These are phyloP conservation scores for Filobasidium floriforme DNA, from an alignment of 768 basidiomycete species.

Conservation along the genomic window DNA sequence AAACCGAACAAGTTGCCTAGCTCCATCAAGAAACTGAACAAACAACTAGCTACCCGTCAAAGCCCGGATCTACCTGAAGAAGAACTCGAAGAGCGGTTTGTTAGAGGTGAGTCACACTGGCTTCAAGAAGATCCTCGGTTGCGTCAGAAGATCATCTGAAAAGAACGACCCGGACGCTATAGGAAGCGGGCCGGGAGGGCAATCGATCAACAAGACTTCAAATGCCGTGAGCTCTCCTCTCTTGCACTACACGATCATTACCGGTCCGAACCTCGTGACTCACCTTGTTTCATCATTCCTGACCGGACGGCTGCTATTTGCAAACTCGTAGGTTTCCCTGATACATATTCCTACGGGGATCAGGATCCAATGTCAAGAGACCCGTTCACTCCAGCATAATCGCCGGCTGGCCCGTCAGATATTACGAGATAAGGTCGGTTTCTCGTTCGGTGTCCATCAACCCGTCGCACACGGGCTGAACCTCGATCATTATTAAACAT, in stretches of 20 bases:
- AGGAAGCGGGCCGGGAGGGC: conserved; percentile 92
- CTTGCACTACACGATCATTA: no score
- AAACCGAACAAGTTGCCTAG: conserved; percentile 25
- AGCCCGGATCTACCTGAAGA: conserved; percentile 63
- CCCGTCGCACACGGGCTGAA: not conserved
- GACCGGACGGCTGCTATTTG: no score
- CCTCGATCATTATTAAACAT: no score
- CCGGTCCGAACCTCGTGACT: not conserved
- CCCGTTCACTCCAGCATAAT: conserved; percentile 73
- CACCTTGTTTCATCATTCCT: conserved; percentile 32
- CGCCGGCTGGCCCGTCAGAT: conserved; percentile 65
- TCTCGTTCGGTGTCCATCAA: no score
- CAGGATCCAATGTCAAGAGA: conserved; percentile 78
- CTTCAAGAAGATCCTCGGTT: not conserved
- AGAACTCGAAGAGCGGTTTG: conserved; percentile 80
- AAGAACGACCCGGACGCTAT: not conserved
- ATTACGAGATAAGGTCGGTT: conserved; percentile 63
- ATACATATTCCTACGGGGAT: conserved; percentile 81
- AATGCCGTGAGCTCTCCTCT: conserved; percentile 44
- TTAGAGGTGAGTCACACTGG: conserved; percentile 55
- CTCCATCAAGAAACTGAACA: conserved; percentile 42
- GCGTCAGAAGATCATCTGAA: not conserved
- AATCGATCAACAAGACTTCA: conserved; percentile 91
- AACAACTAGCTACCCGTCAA: conserved; percentile 38
- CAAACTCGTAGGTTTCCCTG: conserved; percentile 59